A percentile compares a stretch with the other conserved stretches of the same genome.
Evolutionary conservation across 2,329 filamentous ascomycete genomes (phyloP).

Genomic region (Botrytis cinerea): DNA sequence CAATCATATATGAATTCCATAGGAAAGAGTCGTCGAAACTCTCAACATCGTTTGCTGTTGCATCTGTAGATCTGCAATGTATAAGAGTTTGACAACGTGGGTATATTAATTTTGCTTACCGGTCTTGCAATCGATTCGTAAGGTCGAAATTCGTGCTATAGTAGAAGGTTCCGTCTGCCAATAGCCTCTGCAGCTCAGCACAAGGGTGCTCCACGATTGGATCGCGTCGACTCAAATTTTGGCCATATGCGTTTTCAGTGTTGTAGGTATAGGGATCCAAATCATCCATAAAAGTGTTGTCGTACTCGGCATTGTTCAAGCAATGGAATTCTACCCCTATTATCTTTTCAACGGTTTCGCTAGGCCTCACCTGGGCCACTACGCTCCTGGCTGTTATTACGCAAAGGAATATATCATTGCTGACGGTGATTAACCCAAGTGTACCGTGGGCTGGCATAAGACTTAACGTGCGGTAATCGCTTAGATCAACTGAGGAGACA

Average conservation of each 20-base stretch:
- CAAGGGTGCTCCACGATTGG: conserved; percentile 82
- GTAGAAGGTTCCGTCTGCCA: conserved; percentile 94
- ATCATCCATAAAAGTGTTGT: conserved; percentile 65
- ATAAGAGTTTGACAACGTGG: conserved; percentile 24
- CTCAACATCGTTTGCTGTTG: conserved; percentile 82
- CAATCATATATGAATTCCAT: conserved; percentile 99
- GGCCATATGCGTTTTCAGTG: conserved; percentile 46
- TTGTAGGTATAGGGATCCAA: conserved; percentile 40
- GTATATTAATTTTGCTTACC: conserved; percentile 50
- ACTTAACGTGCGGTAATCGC: conserved; percentile 75
- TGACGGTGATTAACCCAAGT: conserved; percentile 81
- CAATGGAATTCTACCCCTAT: conserved; percentile 89
- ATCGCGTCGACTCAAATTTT: conserved; percentile 65
- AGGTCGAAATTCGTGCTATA: conserved; percentile 98
- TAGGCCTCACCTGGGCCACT: conserved; percentile 80
- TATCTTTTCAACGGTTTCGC: conserved; percentile 88
- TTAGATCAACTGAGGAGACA: conserved; percentile 64
- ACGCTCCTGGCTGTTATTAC: conserved; percentile 79
- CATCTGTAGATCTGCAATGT: conserved; percentile 66
- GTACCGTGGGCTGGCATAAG: conserved; percentile 79
- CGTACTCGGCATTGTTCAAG: conserved; percentile 82
- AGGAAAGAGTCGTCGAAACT: conserved; percentile 90
- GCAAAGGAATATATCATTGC: conserved; percentile 84
- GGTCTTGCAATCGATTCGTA: conserved; percentile 88
- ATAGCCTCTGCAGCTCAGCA: conserved; percentile 83